Conservation (phyloP, 148 eudicot genomes). For the Nepenthes gracilis region DNA sequence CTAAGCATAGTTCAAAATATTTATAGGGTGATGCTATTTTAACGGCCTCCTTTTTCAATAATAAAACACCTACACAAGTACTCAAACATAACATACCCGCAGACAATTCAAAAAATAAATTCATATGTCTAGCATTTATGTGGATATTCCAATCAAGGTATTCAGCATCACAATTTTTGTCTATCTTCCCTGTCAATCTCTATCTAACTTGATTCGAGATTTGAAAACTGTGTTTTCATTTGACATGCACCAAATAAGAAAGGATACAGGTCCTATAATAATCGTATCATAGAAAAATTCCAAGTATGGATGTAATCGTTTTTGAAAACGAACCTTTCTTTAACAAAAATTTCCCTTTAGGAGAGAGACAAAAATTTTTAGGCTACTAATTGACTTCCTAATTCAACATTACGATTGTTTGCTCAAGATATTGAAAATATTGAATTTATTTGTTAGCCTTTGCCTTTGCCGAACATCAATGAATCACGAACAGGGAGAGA, state of each 20-base stretch:
- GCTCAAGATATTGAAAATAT: too few species aligned
- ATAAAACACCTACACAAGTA: neutral
- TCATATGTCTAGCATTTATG: neutral
- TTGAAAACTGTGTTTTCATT: neutral
- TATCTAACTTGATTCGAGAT: neutral
- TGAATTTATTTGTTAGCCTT: too few species aligned
- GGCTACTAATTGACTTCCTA: too few species aligned
- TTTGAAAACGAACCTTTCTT: too few species aligned
- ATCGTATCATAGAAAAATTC: neutral
- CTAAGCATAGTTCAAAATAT: neutral
- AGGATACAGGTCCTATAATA: neutral
- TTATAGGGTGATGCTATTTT: neutral
- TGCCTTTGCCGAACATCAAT: neutral
- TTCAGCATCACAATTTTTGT: neutral
- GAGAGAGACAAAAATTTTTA: too few species aligned
- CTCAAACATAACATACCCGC: neutral
- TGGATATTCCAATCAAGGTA: neutral
- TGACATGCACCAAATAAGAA: neutral
- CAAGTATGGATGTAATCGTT: too few species aligned
- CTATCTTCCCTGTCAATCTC: neutral
- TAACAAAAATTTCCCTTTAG: too few species aligned
- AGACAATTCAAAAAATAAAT: neutral
- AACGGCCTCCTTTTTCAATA: neutral
- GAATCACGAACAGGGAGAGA: neutral
- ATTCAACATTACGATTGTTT: too few species aligned